These are phyloP conservation scores for Cryptococcus hybrid DNA, from an alignment of 1,284 basidiomycete species.

Conservation along the genomic window DNA sequence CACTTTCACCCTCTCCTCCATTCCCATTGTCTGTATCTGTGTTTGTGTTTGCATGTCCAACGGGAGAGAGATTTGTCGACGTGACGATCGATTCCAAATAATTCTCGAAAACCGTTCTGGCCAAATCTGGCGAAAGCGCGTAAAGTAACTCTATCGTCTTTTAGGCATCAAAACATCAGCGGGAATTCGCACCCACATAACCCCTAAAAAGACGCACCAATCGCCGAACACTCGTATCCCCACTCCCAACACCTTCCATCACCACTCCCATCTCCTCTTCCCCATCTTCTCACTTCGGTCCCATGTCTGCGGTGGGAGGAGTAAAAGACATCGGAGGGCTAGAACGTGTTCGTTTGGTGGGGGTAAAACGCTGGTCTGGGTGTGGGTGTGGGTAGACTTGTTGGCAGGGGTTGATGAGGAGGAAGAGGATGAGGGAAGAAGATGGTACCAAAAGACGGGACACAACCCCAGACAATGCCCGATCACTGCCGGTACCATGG, in stretches of 20 bases:
- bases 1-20: slow-evolving; percentile 10
- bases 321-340: slow-evolving; percentile 32
- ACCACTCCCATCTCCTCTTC: slow-evolving; percentile 38
- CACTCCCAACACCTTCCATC: slow-evolving; percentile 40
- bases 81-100: slow-evolving; percentile 12
- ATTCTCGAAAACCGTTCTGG: slow-evolving; percentile 10
- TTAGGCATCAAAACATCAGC: background rate
- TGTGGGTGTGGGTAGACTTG: background rate
- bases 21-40: background rate
- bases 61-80: slow-evolving; percentile 24
- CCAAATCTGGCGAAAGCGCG: slow-evolving; percentile 17
- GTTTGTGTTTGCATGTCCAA: background rate
- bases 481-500: background rate
- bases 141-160: slow-evolving; percentile 34
- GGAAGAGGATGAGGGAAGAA: background rate
- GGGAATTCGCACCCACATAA: background rate
- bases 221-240: slow-evolving; percentile 33
- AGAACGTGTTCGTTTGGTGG: slow-evolving; percentile 36
- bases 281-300: slow-evolving; percentile 20
- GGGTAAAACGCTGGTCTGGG: background rate
- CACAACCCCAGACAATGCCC: background rate
- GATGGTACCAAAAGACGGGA: background rate
- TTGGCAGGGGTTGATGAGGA: slow-evolving; percentile 5
- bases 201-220: slow-evolving; percentile 20
- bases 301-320: slow-evolving; percentile 26